Evolutionary conservation across 192 early-diverging fungal species (phyloP).

Genomic region (Coemansia sp.): DNA sequence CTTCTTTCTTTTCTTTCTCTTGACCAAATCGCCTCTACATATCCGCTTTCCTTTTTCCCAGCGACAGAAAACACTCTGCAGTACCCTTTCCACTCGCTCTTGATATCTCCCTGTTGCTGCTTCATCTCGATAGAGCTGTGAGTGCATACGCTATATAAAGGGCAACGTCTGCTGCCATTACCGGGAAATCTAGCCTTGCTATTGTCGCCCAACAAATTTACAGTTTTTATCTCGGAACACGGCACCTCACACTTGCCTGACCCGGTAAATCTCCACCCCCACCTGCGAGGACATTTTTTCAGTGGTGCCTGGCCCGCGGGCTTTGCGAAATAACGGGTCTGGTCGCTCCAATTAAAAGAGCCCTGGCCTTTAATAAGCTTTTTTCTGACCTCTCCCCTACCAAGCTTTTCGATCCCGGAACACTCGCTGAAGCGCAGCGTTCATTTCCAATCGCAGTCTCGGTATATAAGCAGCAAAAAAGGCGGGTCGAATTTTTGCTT

Average conservation of each 20-base stretch:
- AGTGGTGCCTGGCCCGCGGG: slow-evolving; percentile 8
- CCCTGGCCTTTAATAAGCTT: slow-evolving; percentile 2
- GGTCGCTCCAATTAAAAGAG: slow-evolving; percentile 12
- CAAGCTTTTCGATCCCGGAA: not conserved
- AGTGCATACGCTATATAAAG: not conserved
- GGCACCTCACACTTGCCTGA: not conserved
- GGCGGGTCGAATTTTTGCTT: not conserved
- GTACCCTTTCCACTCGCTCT: not conserved
- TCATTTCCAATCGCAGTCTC: slow-evolving; percentile 1
- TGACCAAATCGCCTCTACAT: not conserved
- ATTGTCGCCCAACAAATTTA: not conserved
- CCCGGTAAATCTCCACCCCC: not conserved
- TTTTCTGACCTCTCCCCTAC: not conserved
- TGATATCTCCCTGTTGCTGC: not conserved
- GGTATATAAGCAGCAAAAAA: not conserved
- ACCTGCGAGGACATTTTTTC: not conserved
- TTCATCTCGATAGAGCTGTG: not conserved
- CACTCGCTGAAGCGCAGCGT: not conserved
- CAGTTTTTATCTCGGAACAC: not conserved
- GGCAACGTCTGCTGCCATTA: not conserved
- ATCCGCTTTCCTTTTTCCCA: not conserved
- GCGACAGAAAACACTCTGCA: not conserved
- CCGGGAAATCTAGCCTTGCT: not conserved
- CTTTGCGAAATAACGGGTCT: slow-evolving; percentile 5
- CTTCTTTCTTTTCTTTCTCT: slow-evolving; percentile 3